Conservation (phyloP, 2,329 filamentous ascomycete genomes). For the Rugonectria rugulosa region DNA sequence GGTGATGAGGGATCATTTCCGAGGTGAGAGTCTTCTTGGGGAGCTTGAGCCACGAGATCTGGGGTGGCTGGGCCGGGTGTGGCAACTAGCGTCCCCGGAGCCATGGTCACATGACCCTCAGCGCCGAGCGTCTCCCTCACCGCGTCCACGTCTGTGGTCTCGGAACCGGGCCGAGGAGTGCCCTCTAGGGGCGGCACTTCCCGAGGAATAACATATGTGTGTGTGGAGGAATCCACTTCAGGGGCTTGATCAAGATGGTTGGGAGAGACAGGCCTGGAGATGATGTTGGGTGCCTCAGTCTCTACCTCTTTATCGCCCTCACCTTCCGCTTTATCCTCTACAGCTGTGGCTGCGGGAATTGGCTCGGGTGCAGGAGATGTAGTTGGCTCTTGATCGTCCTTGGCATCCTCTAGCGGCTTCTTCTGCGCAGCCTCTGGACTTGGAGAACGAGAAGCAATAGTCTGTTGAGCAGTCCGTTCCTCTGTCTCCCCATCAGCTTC, state of each 20-base stretch:
- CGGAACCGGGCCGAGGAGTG: background rate
- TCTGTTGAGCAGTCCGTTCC: background rate
- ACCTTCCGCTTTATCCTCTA: conserved; percentile 2
- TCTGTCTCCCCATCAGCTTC: background rate
- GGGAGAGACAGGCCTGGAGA: background rate
- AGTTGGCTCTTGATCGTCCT: background rate
- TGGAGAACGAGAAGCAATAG: background rate
- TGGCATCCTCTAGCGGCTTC: background rate
- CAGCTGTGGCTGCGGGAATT: background rate
- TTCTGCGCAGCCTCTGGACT: background rate
- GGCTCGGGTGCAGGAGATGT: background rate
- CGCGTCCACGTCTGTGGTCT: background rate
- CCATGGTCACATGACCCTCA: background rate
- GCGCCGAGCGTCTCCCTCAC: background rate
- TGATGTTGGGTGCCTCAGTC: background rate
- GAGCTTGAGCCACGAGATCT: background rate
- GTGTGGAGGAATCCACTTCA: background rate
- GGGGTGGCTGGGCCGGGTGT: conserved; percentile 11
- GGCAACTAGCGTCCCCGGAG: background rate
- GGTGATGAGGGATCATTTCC: conserved; percentile 2
- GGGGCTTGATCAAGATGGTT: background rate
- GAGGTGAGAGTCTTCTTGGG: conserved; percentile 4
- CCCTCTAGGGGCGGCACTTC: background rate
- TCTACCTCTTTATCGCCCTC: background rate
- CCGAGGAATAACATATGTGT: background rate